phyloP scores from a whole-genome alignment of 2,329 filamentous ascomycete species.

The Microdochium bolleyi region DNA sequence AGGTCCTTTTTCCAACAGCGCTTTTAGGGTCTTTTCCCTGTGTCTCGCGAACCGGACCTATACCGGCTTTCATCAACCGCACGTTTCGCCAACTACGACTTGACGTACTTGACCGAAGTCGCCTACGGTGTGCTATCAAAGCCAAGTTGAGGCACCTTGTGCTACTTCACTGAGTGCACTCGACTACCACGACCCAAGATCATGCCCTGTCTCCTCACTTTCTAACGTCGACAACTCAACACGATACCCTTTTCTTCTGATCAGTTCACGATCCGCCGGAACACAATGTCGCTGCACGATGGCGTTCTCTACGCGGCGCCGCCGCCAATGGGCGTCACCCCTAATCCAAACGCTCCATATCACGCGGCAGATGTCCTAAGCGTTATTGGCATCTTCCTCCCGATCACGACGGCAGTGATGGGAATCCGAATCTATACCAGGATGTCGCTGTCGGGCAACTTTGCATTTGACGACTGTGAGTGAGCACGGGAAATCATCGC shows the following conservation, averaged over 20 bases:
- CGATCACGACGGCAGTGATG: slow-evolving; percentile 6
- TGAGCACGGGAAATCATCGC: not conserved
- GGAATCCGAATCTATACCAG: slow-evolving; percentile 9
- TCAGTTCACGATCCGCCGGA: not conserved
- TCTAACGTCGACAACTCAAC: too few species aligned
- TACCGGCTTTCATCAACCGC: too few species aligned
- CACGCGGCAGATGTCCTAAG: slow-evolving; percentile 3
- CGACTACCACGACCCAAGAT: too few species aligned
- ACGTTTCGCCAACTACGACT: too few species aligned
- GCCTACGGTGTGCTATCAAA: too few species aligned
- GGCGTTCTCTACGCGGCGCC: slow-evolving; percentile 7
- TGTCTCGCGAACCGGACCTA: too few species aligned
- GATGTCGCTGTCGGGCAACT: slow-evolving; percentile 4
- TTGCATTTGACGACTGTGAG: slow-evolving; percentile 11
- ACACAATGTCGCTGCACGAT: slow-evolving; percentile 8
- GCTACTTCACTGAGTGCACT: too few species aligned
- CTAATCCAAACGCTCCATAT: slow-evolving; percentile 3
- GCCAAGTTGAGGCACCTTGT: too few species aligned
- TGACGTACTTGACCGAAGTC: too few species aligned
- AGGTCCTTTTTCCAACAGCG: too few species aligned
- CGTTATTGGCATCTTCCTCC: slow-evolving; percentile 7
- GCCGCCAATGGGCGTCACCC: slow-evolving; percentile 6
- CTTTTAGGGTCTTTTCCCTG: too few species aligned
- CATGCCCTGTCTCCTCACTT: too few species aligned
- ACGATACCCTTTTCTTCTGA: not conserved